phyloP scores from a whole-genome alignment of 192 early-diverging fungal genomes.

The Glomus cerebriforme region DNA sequence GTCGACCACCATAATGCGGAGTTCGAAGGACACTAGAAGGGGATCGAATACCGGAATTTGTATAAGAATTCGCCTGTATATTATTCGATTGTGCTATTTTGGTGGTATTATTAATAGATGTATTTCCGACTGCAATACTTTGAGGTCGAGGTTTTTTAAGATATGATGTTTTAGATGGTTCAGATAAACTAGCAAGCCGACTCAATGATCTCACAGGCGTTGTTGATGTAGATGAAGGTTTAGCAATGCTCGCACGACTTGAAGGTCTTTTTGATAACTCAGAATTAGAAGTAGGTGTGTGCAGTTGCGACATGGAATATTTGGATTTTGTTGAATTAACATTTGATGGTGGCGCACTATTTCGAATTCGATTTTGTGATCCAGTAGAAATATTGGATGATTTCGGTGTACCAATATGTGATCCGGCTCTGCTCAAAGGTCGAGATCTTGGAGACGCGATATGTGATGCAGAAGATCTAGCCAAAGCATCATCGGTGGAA shows the following conservation, averaged over 20 bases:
- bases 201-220: not conserved
- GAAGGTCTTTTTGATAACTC: not conserved
- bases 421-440: slow-evolving; percentile 11
- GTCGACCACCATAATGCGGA: not conserved
- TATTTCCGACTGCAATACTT: slow-evolving; percentile 8
- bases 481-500: slow-evolving; percentile 19
- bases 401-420: not conserved
- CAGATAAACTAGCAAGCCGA: not conserved
- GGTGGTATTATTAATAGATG: not conserved
- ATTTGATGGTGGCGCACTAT: not conserved
- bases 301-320: not conserved
- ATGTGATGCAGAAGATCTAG: not conserved
- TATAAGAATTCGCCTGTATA: not conserved
- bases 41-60: not conserved
- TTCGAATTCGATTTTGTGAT: slow-evolving; percentile 10
- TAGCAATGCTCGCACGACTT: not conserved
- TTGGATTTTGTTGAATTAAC: not conserved
- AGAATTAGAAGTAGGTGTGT: not conserved
- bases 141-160: slow-evolving; percentile 11
- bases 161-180: not conserved
- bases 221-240: not conserved
- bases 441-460: not conserved
- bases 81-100: not conserved
- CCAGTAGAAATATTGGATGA: slow-evolving; percentile 1
- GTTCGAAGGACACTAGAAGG: not conserved